These are phyloP conservation scores for Arthromyces matolae DNA, from an alignment of 768 basidiomycete species.

Conservation along the genomic window DNA sequence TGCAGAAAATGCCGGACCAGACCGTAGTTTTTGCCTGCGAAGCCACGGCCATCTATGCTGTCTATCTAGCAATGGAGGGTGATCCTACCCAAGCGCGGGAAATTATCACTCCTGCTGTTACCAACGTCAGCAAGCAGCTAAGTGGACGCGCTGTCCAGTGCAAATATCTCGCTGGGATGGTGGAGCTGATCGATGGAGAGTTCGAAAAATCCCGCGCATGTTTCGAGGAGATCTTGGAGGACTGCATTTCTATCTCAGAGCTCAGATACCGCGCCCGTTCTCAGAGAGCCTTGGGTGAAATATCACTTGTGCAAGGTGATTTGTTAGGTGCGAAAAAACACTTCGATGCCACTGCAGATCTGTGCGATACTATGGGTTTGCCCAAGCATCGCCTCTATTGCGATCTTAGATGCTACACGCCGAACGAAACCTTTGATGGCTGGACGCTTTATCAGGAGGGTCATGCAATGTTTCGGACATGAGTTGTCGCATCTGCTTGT, in stretches of 20 bases:
- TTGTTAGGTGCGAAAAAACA: neutral
- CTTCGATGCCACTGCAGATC: neutral
- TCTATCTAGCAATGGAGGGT: slow-evolving; percentile 3
- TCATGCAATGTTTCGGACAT: neutral
- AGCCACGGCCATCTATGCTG: neutral
- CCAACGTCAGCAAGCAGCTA: neutral
- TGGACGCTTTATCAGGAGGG: slow-evolving; percentile 6
- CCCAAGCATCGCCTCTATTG: neutral
- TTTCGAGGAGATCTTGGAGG: neutral
- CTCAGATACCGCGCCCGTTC: neutral
- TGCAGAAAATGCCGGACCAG: neutral
- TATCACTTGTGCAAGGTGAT: slow-evolving; percentile 3
- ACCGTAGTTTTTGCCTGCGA: neutral
- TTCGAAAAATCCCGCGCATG: neutral
- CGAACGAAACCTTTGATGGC: slow-evolving; percentile 1
- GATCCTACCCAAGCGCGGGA: neutral
- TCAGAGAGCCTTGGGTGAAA: slow-evolving; percentile 7
- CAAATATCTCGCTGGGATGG: slow-evolving; percentile 2
- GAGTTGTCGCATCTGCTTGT: no score
- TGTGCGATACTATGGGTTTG: slow-evolving; percentile 7
- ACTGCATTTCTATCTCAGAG: neutral
- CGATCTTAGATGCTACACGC: neutral
- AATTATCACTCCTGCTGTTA: neutral
- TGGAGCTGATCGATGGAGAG: slow-evolving; percentile 1
- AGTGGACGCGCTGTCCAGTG: neutral